Evolutionary conservation across 2,329 filamentous ascomycete species (phyloP).

Genomic region (Massarina eburnea): DNA sequence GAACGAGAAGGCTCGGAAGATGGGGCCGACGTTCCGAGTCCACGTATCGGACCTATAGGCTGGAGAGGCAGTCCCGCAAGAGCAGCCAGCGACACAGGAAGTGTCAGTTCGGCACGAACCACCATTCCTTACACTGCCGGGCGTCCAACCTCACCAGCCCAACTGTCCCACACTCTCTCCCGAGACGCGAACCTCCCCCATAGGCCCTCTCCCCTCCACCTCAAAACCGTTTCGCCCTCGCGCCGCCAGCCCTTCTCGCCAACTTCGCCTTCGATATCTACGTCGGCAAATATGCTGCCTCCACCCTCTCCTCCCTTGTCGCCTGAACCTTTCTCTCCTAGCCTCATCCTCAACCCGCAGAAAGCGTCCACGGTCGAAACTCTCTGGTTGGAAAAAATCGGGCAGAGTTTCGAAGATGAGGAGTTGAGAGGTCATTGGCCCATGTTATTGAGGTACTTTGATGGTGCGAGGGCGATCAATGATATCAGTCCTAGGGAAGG

Average conservation of each 20-base stretch:
- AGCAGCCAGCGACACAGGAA: slow-evolving; percentile 37
- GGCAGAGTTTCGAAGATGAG: slow-evolving; percentile 31
- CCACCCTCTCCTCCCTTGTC: slow-evolving; percentile 9
- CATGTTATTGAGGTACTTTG: slow-evolving; percentile 79
- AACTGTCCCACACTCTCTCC: slow-evolving; percentile 14
- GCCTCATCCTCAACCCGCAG: slow-evolving; percentile 70
- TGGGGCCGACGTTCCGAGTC: slow-evolving; percentile 35
- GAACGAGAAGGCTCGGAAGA: slow-evolving; percentile 16
- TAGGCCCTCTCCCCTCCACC: slow-evolving; percentile 35
- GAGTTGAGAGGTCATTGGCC: slow-evolving; percentile 70
- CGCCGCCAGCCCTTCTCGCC: slow-evolving; percentile 12
- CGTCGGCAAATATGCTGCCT: slow-evolving; percentile 10
- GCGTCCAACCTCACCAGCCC: slow-evolving; percentile 26
- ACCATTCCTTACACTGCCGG: slow-evolving; percentile 31
- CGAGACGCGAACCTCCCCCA: slow-evolving; percentile 24
- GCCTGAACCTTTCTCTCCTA: slow-evolving; percentile 29
- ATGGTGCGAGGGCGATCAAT: slow-evolving; percentile 82
- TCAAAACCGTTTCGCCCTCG: slow-evolving; percentile 33
- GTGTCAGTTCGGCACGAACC: slow-evolving; percentile 38
- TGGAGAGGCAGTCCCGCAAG: slow-evolving; percentile 32
- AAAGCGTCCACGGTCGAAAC: slow-evolving; percentile 78
- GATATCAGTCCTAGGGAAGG: slow-evolving; percentile 83
- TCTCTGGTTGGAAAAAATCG: slow-evolving; percentile 60
- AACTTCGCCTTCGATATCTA: slow-evolving; percentile 4
- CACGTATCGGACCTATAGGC: slow-evolving; percentile 20